Evolutionary conservation across 106 monocot genomes (phyloP).

Genomic region (Posidonia australis): DNA sequence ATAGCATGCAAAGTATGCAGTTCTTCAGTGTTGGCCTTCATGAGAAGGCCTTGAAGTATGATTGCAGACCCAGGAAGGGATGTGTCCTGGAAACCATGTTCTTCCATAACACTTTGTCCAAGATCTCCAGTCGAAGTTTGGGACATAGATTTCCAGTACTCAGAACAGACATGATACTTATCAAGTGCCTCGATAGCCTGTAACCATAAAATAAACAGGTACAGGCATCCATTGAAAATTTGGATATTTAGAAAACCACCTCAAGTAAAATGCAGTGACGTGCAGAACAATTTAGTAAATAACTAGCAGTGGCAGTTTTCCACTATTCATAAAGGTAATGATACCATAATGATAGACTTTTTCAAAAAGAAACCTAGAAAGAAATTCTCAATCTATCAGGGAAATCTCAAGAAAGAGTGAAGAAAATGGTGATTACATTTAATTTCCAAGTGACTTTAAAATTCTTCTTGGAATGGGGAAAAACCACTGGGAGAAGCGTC

Average conservation of each 20-base stretch:
- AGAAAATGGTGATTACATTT: no score
- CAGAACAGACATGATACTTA: conserved; percentile 17
- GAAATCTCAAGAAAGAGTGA: no score
- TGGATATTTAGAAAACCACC: not conserved
- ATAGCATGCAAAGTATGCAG: conserved; percentile 22
- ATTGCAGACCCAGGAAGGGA: not conserved
- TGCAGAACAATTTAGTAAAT: not conserved
- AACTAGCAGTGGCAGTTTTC: no score
- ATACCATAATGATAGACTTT: no score
- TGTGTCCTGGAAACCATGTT: not conserved
- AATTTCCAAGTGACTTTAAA: no score
- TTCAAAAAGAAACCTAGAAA: no score
- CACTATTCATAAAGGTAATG: no score
- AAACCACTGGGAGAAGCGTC: no score
- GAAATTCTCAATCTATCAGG: no score
- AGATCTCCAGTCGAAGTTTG: not conserved
- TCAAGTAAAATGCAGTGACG: not conserved
- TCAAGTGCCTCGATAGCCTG: conserved; percentile 50
- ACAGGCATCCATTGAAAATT: not conserved
- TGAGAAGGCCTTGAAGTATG: conserved; percentile 27
- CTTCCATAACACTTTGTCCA: not conserved
- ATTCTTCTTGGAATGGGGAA: no score
- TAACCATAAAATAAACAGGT: not conserved
- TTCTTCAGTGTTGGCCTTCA: conserved; percentile 40
- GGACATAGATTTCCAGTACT: conserved; percentile 36